Evolutionary conservation across 441 rosid species (phyloP), one percentile per base, ranked within the genome.

Genomic region (Daphne laureola): DNA sequence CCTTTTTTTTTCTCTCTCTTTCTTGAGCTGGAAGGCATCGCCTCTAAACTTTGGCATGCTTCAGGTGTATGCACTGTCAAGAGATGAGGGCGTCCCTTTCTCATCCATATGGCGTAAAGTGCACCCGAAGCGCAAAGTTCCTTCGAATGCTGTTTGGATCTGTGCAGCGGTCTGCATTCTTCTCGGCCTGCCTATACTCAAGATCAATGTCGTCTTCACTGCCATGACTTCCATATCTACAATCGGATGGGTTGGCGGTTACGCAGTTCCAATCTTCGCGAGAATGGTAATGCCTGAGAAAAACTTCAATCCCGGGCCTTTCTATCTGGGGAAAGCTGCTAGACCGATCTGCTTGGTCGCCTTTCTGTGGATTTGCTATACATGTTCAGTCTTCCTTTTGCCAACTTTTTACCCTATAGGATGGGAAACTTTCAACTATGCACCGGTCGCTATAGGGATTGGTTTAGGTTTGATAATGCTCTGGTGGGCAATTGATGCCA

Each of bases 171-270:
- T 79, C 17, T 59, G 80, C 57, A 65, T 72, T 55, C 56, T 82
- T 31, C 79, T 79, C 26, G 86, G 89, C 23, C 73, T 79, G 17
- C 83, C 86, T 31, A 79, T 82, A 46, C 56, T 79, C 46, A 77
- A 71, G 59, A 65, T 79, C 17, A 55, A 82, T 38, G 80, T 75
- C 53, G 74, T 75, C 14, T 82, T 79, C 72, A 79, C 76, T 4
- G 86, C 80, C 58, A 79, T 82, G 57, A 75, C 74, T 50, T 82
- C 86, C 27, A 68, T 75, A 51, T 63, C 78, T 41, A 79, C 83
- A 14, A 79, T 77, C 7, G 82, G 89, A 12, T 82, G 89, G 89
- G 83, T 79, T 12, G 83, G 86, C 0, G 82, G 86, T 5, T 79
- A 79, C 1, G 83, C 77, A 3, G 73, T 79, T 26, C 83, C 83